These are phyloP conservation scores for Fraxinus ornus DNA, from an alignment of 305 asterid species.

Conservation along the genomic window DNA sequence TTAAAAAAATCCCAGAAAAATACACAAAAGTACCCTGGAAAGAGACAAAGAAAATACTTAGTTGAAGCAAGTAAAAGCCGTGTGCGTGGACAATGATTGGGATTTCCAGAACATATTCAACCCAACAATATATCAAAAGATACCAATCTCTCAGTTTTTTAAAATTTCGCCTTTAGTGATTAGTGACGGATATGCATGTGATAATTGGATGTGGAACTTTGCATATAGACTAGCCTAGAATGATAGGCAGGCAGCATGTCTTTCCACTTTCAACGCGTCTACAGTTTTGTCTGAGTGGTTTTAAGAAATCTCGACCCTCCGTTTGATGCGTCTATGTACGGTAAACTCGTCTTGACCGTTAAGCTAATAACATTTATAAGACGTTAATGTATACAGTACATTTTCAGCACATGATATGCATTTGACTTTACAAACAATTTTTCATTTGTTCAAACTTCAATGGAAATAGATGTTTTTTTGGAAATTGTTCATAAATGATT, in stretches of 20 bases:
- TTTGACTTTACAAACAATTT: background rate
- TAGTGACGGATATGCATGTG: background rate
- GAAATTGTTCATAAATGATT: slow-evolving; percentile 16
- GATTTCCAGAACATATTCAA: slow-evolving; percentile 44
- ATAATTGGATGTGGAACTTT: background rate
- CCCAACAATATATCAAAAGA: slow-evolving; percentile 58
- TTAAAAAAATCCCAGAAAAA: slow-evolving; percentile 13
- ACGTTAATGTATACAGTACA: background rate
- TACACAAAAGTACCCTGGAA: background rate
- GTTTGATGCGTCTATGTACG: background rate
- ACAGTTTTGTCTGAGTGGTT: background rate
- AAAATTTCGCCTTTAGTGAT: slow-evolving; percentile 15
- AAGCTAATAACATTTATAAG: background rate
- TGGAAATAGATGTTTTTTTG: slow-evolving; percentile 15
- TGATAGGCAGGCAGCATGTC: background rate
- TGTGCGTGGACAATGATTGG: slow-evolving; percentile 39
- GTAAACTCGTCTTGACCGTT: background rate
- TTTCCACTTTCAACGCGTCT: background rate
- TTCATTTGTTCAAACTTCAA: background rate
- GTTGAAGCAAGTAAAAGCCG: slow-evolving; percentile 33
- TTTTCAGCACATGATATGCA: slow-evolving; percentile 18
- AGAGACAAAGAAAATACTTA: slow-evolving; percentile 28
- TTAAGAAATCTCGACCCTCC: slow-evolving; percentile 30
- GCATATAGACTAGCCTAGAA: background rate
- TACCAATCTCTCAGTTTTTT: slow-evolving; percentile 28